A percentile compares a stretch with the other conserved stretches of the same genome.
These are phyloP conservation scores for Carex littledalei DNA, from an alignment of 176 grass and related monocot species.

Conservation along the genomic window DNA sequence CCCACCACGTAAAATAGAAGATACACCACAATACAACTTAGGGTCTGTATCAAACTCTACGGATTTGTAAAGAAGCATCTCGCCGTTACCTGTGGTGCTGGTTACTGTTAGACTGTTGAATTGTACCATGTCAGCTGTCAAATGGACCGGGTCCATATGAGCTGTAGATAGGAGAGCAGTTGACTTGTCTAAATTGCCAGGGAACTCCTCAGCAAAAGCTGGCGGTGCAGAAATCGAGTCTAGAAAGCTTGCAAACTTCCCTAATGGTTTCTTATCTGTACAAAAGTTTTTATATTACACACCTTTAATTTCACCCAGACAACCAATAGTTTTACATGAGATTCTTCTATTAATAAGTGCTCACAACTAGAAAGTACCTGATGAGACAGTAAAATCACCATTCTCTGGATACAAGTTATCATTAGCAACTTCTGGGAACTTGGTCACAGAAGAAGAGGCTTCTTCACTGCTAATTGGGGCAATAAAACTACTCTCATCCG, in stretches of 20 bases:
- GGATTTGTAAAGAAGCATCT: slow-evolving; percentile 36
- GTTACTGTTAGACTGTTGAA: slow-evolving; percentile 45
- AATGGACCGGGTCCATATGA: slow-evolving; percentile 31
- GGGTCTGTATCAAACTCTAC: slow-evolving; percentile 36
- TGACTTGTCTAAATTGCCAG: slow-evolving; percentile 33
- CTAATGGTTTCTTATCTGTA: slow-evolving; percentile 26
- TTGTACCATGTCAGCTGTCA: slow-evolving; percentile 31
- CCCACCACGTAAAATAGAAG: slow-evolving; percentile 49
- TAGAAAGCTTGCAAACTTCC: slow-evolving; percentile 56
- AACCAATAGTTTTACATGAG: neutral
- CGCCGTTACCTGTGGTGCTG: slow-evolving; percentile 38
- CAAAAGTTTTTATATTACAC: neutral
- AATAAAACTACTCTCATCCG: slow-evolving; percentile 49
- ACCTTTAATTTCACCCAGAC: neutral
- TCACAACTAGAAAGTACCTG: slow-evolving; percentile 47
- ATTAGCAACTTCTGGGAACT: slow-evolving; percentile 57
- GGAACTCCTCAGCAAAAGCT: slow-evolving; percentile 72
- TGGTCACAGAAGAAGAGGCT: slow-evolving; percentile 38
- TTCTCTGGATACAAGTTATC: slow-evolving; percentile 35
- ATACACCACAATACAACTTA: slow-evolving; percentile 42
- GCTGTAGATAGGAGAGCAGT: slow-evolving; percentile 32
- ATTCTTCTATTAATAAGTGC: neutral
- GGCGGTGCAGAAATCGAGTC: slow-evolving; percentile 70
- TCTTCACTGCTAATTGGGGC: slow-evolving; percentile 26
- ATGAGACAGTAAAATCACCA: slow-evolving; percentile 33